These are phyloP conservation scores for Rhizopogon vesiculosus DNA, from an alignment of 768 basidiomycete genomes.

Conservation along the genomic window DNA sequence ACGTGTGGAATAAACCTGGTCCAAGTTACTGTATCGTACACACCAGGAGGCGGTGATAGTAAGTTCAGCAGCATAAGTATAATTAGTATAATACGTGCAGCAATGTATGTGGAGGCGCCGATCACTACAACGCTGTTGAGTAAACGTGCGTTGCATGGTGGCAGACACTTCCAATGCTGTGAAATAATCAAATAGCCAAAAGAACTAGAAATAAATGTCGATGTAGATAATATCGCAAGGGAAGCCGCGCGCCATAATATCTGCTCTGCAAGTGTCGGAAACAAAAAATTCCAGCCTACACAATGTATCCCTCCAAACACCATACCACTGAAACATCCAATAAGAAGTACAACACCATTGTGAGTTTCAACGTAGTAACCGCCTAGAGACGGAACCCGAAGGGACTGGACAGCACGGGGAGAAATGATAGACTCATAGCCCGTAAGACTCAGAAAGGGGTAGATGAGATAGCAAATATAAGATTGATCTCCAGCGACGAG, in stretches of 20 bases:
- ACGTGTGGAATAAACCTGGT: constrained; percentile 7
- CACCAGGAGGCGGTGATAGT: constrained; percentile 5
- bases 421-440: neutral
- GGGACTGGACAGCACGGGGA: neutral
- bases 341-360: neutral
- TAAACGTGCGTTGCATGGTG: too few species aligned
- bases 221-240: constrained; percentile 4
- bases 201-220: neutral
- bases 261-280: constrained; percentile 11
- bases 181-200: neutral
- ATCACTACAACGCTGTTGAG: too few species aligned
- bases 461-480: neutral
- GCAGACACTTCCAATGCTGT: too few species aligned
- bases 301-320: constrained; percentile 25
- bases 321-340: constrained; percentile 3
- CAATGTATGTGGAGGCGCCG: constrained; percentile 1
- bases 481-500: neutral
- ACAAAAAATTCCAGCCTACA: constrained; percentile 17
- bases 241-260: constrained; percentile 19
- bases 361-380: neutral
- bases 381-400: neutral
- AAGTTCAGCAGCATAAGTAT: constrained; percentile 7
- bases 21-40: constrained; percentile 12
- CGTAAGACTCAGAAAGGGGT: neutral
- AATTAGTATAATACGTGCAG: constrained; percentile 9